Base-by-base conservation (phyloP, 495 filamentous ascomycete genomes). In the Penicillium flavigenum region DNA sequence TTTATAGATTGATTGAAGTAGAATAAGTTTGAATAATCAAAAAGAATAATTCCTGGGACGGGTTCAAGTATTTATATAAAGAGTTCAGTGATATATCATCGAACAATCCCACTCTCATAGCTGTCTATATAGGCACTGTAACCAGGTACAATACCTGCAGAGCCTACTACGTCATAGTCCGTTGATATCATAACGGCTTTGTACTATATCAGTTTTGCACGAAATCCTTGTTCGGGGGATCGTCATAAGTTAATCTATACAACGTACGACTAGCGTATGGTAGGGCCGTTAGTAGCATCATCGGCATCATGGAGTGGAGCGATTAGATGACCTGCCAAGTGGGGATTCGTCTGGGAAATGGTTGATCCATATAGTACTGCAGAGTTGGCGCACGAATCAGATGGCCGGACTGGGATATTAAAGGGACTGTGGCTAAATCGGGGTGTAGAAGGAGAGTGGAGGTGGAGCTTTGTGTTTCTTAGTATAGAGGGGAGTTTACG, bases 91-190 rank as follows among this genome's bases (percentile, higher is more conserved):
- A 45, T 54, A 62, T 67, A 67, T 62, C 62, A 57, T 59, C 16
- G 51, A 38, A 19, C 36, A 31, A 22, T 43, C 14, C n/a, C 9
- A 51, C 11, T 22, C 41, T 17, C 36, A 20, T n/a, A 34, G 43
- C 46, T 31, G 38, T 41, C 54, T 64, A 62, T 58, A 58, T 61
- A 59, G 12, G 43, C 46, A 42, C 41, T 32, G 6, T 43, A 51
- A 29, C 44, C 60, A 63, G 59, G 54, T 22, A 63, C 48, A 19
- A 52, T 43, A 27, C 39, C 10, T 12, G 50, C 12, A 56, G 22
- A 58, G 52, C 45, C 42, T 24, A 54, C 61, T 63, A 66, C 65
- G 65, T 68, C 65, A 68, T 60, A 20, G 31, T 5, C 47, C 9
- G 29, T 60, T 63, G 65, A 63, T 68, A 68, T 66, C 65, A 68